Evolutionary conservation across 2,329 filamentous ascomycete species (phyloP).

Genomic region (Microcyclospora tardicrescens): DNA sequence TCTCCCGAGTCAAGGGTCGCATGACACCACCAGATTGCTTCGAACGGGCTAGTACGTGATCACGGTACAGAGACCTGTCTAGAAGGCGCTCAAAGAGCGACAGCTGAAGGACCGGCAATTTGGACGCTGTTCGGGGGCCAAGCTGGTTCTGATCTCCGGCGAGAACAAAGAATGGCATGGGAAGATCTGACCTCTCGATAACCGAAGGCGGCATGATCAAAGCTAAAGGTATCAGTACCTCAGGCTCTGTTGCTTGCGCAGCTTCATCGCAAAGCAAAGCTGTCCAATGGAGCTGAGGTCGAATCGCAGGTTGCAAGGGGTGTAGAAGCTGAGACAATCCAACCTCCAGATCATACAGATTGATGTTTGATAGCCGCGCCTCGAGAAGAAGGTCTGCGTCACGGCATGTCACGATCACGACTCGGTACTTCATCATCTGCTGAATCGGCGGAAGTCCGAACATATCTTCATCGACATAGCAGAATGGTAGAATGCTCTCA

Average conservation of each 20-base stretch:
- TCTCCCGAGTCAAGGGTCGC: conserved; percentile 11
- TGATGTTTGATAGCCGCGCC: conserved; percentile 13
- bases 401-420: conserved; percentile 13
- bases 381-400: conserved; percentile 12
- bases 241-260: conserved; percentile 15
- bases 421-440: conserved; percentile 10
- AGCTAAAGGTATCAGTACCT: conserved; percentile 11
- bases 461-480: conserved; percentile 12
- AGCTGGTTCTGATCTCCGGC: conserved; percentile 18
- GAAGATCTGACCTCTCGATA: not conserved
- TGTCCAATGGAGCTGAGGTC: conserved; percentile 12
- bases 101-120: conserved; percentile 6
- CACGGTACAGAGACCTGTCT: conserved; percentile 8
- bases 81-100: conserved; percentile 16
- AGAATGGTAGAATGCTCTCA: conserved; percentile 13
- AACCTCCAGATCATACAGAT: conserved; percentile 12
- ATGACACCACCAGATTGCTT: conserved; percentile 9
- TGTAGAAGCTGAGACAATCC: conserved; percentile 7
- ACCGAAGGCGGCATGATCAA: conserved; percentile 12
- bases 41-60: conserved; percentile 15
- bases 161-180: conserved; percentile 10
- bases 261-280: conserved; percentile 16
- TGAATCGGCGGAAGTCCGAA: conserved; percentile 13
- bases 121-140: conserved; percentile 16
- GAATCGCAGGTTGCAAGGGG: conserved; percentile 2